Percentiles rank a stretch among this genome's conserved stretches.
These are phyloP conservation scores for Suillus hirtellus DNA, from an alignment of 768 basidiomycete species.

Conservation along the genomic window DNA sequence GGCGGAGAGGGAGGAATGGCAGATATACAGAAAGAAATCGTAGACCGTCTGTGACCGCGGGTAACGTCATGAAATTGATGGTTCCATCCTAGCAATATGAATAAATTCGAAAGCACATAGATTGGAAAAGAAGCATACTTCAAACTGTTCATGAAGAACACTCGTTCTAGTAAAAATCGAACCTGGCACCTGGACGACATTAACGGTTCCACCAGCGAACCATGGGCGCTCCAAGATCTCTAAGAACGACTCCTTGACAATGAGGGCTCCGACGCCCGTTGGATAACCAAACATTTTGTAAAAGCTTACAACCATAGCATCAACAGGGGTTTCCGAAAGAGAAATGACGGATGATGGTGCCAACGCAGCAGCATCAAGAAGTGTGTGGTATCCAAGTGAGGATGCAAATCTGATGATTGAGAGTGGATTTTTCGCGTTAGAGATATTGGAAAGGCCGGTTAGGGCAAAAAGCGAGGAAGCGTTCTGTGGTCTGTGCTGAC, in stretches of 20 bases:
- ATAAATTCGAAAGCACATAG: constrained; percentile 4
- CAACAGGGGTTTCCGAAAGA: constrained; percentile 64
- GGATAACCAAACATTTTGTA: constrained; percentile 93
- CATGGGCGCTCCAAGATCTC: constrained; percentile 65
- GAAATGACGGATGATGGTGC: constrained; percentile 72
- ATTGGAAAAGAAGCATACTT: constrained; percentile 45
- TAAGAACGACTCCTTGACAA: constrained; percentile 72
- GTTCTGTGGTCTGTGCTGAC: constrained; percentile 44
- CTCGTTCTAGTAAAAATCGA: constrained; percentile 59
- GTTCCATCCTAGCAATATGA: constrained; percentile 67
- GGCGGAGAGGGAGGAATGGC: constrained; percentile 74
- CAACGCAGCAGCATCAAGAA: constrained; percentile 83
- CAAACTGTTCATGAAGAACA: constrained; percentile 71
- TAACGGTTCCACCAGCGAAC: constrained; percentile 84
- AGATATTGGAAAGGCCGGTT: constrained; percentile 82
- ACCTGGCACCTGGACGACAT: constrained; percentile 83
- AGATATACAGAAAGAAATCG: constrained; percentile 77
- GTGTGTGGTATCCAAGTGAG: constrained; percentile 67
- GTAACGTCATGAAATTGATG: constrained; percentile 76
- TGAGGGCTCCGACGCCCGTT: constrained; percentile 78
- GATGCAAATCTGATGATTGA: constrained; percentile 64
- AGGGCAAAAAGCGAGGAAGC: constrained; percentile 69
- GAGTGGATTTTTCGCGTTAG: constrained; percentile 71
- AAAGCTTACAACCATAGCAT: constrained; percentile 82
- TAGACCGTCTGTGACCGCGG: constrained; percentile 78